A percentile compares a stretch with the other conserved stretches of the same genome.
Conservation (phyloP, 1,139 yeast genomes). For the Saccharomyces hybrid region DNA sequence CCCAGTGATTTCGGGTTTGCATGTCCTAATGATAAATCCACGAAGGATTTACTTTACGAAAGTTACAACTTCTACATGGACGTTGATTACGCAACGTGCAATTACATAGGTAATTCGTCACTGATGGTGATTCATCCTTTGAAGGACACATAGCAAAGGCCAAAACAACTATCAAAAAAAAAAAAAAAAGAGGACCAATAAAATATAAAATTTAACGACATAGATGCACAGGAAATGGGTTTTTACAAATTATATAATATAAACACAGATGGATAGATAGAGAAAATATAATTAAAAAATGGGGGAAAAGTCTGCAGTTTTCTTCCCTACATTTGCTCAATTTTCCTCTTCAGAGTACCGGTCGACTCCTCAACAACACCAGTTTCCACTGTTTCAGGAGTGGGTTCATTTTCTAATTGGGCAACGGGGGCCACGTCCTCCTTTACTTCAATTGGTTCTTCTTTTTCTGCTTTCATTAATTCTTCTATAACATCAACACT, state of each 20-base stretch:
- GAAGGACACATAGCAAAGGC: neutral
- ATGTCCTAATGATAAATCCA: constrained; percentile 47
- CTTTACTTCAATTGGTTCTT: constrained; percentile 8
- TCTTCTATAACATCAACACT: constrained; percentile 32
- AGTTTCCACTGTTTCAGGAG: constrained; percentile 10
- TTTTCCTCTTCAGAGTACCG: neutral
- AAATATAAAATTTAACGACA: neutral
- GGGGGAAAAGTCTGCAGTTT: neutral
- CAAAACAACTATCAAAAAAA: neutral
- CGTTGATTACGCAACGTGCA: constrained; percentile 37
- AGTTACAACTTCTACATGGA: constrained; percentile 45
- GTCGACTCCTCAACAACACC: neutral
- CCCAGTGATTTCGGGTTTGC: constrained; percentile 66
- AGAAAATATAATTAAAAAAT: neutral
- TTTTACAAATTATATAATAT: neutral
- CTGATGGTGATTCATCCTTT: constrained; percentile 6
- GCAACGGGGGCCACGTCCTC: neutral
- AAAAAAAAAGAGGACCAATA: neutral
- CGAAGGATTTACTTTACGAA: constrained; percentile 32
- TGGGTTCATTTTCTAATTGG: constrained; percentile 10
- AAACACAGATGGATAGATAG: neutral
- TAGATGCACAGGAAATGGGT: neutral
- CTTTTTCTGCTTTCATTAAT: constrained; percentile 19
- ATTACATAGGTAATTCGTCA: constrained; percentile 37
- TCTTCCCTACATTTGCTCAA: neutral